Base-by-base conservation (phyloP, 2,329 filamentous ascomycete species). In the Verticillium nonalfalfae region DNA sequence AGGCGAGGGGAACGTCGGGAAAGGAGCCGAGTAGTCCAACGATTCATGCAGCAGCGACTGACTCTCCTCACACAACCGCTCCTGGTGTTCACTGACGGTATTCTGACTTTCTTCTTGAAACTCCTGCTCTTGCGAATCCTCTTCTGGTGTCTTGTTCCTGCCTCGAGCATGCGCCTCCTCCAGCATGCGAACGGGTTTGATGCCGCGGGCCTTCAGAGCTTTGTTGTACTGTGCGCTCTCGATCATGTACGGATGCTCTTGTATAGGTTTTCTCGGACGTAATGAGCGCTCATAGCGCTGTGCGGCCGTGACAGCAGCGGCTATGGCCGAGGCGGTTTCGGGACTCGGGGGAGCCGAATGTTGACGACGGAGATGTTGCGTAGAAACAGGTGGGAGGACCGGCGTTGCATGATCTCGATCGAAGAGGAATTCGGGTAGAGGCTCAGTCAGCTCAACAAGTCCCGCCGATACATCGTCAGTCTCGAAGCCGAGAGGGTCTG, bases 251-350 rank as follows among this genome's bases (percentile, higher is more conserved):
- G 84, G 84, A 55, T 85, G 83, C 66, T 86, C 76, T 67, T 87
- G 84, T 7, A 86, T 86, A 1, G 83, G 83, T 63, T 86, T 87
- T 21, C 84, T 78, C 1, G 83, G 82, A 7, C 84, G 78, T n/a
- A 87, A 72, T 4, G 80, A 84, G 38, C 83, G 78, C 63, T 79
- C 76, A 56, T 76, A 71, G 13, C 72, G 73, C 34, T 75, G 62
- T 14, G 69, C 67, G 6, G 71, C 56, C 13, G 56, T 39, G 21
- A 31, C 14, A 26, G 56, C 36, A 15, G 36, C 38, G 7, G n/a
- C 56, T 18, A 40, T 21, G 11, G 35, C 35, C 26, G 4, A 13
- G n/a, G 7, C 35, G 9, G 35, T 21, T 21, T 45, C 36, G 3
- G 56, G 9, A n/a, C 36, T 50, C 15, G 55, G 18, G 38, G 55